Base-by-base conservation (phyloP, 225 moss, liverwort and hornwort species). In the Sphagnum contortum region DNA sequence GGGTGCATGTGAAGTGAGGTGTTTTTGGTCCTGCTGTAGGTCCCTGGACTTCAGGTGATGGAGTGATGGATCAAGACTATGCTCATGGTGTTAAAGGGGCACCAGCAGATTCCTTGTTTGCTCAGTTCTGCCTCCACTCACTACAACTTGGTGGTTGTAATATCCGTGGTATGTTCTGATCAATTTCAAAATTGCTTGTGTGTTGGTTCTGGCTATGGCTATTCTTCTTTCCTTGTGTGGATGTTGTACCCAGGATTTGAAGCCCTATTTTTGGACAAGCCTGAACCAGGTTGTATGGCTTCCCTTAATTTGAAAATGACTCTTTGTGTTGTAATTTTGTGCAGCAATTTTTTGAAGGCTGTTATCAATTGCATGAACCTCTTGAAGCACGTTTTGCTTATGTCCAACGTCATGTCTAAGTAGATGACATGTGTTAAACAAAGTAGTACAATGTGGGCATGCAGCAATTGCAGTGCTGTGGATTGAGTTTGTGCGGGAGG, bases 401-500 rank as follows among this genome's bases (percentile, higher is more conserved):
- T 29, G 29, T 29, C 29, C 29, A 29, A 29, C 1, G 29, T 29
- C 29, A 29, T 29, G 29, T 29, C 29, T 29, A 29, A 29, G 29
- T 29, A 1, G 29, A 29, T 29, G 29, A 29, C 29, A 29, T 29
- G 29, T 29, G 29, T 29, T 29, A 29, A 29, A 29, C 29, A 29
- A 29, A 29, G 29, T 29, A 29, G 52, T 5, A 52, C 6, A 52
- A 9, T 5, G 52, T 52, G 64, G 62, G 69, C 73, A 57, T 75
- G 69, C 90, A 96, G 95, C 87, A 64, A 90, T 92, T 65, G 75
- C 96, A 45, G 90, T 92, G 69, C 71, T 96, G 70, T 96, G 96
- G 96, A 78, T 96, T 69, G 92, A 92, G 69, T 96, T 96, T 75
- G 85, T 96, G 73, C 87, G 92, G 69, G 96, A 96, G 71, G 83